Conservation (phyloP, 352 stramenopile genomes). For the Phytophthora rubi region DNA sequence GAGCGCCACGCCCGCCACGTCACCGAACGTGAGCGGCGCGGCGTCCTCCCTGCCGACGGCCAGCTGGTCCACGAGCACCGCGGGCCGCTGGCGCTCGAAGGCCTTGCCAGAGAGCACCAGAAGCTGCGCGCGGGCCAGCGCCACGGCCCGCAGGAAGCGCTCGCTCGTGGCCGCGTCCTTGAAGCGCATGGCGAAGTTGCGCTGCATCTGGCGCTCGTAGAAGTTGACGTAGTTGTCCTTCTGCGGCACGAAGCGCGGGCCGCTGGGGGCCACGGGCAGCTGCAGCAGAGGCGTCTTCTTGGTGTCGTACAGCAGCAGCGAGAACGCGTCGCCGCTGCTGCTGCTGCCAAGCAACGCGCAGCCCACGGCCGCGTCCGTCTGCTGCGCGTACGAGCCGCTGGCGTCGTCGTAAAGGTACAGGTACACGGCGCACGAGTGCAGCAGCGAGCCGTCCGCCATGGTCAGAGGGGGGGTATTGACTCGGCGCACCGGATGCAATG, state of each 20-base stretch:
- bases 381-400: slow-evolving; percentile 57
- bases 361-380: slow-evolving; percentile 67
- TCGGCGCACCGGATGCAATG: not conserved
- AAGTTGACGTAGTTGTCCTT: slow-evolving; percentile 82
- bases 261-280: slow-evolving; percentile 39
- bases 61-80: slow-evolving; percentile 58
- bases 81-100: slow-evolving; percentile 22
- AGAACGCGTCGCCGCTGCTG: slow-evolving; percentile 37
- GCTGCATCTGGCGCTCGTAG: slow-evolving; percentile 50
- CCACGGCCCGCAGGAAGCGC: slow-evolving; percentile 58
- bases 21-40: slow-evolving; percentile 41
- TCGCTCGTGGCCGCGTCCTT: slow-evolving; percentile 47
- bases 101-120: slow-evolving; percentile 34
- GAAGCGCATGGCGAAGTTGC: slow-evolving; percentile 83
- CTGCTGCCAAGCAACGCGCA: slow-evolving; percentile 51
- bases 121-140: slow-evolving; percentile 63
- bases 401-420: slow-evolving; percentile 69
- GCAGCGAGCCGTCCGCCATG: slow-evolving; percentile 58
- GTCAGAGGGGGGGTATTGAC: not conserved
- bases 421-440: slow-evolving; percentile 78
- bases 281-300: slow-evolving; percentile 69
- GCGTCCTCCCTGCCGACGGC: slow-evolving; percentile 51
- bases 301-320: slow-evolving; percentile 75
- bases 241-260: slow-evolving; percentile 62
- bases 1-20: slow-evolving; percentile 61